These are phyloP conservation scores for Candida arabinofermentans DNA, from an alignment of 805 yeast species.

Conservation along the genomic window DNA sequence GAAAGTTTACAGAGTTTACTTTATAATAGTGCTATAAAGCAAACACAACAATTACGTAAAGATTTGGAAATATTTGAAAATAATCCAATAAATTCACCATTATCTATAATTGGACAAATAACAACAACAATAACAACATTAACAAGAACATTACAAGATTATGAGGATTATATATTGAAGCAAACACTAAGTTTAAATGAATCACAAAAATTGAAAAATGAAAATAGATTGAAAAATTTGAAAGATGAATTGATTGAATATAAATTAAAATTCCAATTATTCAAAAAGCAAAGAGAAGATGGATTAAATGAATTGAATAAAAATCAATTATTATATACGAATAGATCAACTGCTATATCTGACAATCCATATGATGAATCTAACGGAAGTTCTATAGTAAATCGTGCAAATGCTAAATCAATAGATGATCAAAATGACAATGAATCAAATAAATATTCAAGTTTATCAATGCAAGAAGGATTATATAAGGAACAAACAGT, in stretches of 20 bases:
- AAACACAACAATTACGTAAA: slow-evolving; percentile 64
- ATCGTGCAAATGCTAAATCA: slow-evolving; percentile 8
- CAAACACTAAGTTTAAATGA: slow-evolving; percentile 49
- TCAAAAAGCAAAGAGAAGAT: slow-evolving; percentile 54
- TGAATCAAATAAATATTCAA: slow-evolving; percentile 25
- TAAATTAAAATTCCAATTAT: slow-evolving; percentile 45
- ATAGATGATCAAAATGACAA: slow-evolving; percentile 2
- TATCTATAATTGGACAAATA: slow-evolving; percentile 58
- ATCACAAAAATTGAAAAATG: slow-evolving; percentile 52
- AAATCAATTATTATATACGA: slow-evolving; percentile 43
- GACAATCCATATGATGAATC: slow-evolving; percentile 49
- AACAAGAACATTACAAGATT: slow-evolving; percentile 61
- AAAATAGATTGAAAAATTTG: slow-evolving; percentile 58
- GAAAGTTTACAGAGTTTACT: slow-evolving; percentile 74
- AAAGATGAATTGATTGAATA: slow-evolving; percentile 43
- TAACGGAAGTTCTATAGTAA: slow-evolving; percentile 14
- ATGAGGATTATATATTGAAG: slow-evolving; percentile 39
- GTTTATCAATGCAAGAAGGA: slow-evolving; percentile 51
- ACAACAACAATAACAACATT: slow-evolving; percentile 79
- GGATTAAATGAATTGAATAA: slow-evolving; percentile 42
- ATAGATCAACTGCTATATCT: slow-evolving; percentile 24
- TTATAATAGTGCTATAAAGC: slow-evolving; percentile 87
- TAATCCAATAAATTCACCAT: slow-evolving; percentile 64
- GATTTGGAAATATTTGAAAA: slow-evolving; percentile 67
- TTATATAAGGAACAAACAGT: slow-evolving; percentile 63